Base-by-base conservation (phyloP, 2,329 filamentous ascomycete genomes). In the Aspergillus oerlinghausenensis region DNA sequence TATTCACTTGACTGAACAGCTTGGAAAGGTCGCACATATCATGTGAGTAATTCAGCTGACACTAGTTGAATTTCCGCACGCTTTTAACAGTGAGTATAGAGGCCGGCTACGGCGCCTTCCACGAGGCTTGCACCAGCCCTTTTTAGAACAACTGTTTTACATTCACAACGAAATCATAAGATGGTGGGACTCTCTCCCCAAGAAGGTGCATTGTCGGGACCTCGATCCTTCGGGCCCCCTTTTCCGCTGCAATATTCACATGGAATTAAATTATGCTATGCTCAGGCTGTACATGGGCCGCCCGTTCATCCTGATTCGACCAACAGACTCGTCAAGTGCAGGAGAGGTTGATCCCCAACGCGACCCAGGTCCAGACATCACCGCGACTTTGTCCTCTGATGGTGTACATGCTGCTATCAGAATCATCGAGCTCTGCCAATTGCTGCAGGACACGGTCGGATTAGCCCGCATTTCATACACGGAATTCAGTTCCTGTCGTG, bases 391-490 rank as follows among this genome's bases (percentile, higher is more conserved):
- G 26, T 75, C 80, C 11, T 67, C 66, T 8, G 75, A 80, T 55
- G 80, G 78, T 51, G 74, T 80, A 10, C 70, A 78, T 47, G 79
- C 78, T 2, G 79, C 79, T 7, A 63, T 79, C 45, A 70, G 73
- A 48, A 73, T 78, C 10, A 68, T 81, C 19, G 74, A 78, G 28
- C 74, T 79, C 3, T 79, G 78, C 56, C 73, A 74, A 51, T 65
- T 74, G 3, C 69, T 81, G 1, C 74, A 75, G 51, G 73, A 73
- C 40, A 74, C 71, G 3, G 75, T 77, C 28, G 79, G 79, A 8
- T 74, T 81, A 51, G 78, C 79, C 5, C 73, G 77, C 26, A 75
- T 78, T 2, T 80, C 77, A 4, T 81, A 81, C 62, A 80, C 77
- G 7, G 79, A 81, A 60, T 81, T 80, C 63, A 79, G 75, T 62